These are phyloP conservation scores for Rhodotorula kratochvilovae DNA, from an alignment of 768 basidiomycete species.

Conservation along the genomic window DNA sequence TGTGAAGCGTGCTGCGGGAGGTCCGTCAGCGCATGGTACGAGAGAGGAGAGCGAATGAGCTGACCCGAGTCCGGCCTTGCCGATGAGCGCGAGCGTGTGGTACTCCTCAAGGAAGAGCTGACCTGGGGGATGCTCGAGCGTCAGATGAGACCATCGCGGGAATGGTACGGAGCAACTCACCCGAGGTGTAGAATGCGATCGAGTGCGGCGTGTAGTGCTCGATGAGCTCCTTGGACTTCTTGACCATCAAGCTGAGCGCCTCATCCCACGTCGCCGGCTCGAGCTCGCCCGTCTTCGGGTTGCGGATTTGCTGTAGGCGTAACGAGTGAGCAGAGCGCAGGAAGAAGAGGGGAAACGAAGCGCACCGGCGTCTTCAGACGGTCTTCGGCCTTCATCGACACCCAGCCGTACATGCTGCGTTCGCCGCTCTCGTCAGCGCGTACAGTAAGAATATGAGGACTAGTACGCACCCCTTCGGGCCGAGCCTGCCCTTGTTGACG, in stretches of 20 bases:
- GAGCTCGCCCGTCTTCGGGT: conserved; percentile 34
- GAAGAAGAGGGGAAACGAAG: no score
- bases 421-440: background rate
- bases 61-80: conserved; percentile 25
- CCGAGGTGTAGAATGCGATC: conserved; percentile 40
- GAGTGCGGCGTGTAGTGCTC: conserved; percentile 38
- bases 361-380: conserved; percentile 37
- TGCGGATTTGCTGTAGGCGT: conserved; percentile 33
- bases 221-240: conserved; percentile 36
- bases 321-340: no score
- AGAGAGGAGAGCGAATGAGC: background rate
- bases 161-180: no score
- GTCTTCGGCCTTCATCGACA: conserved; percentile 30
- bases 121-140: background rate
- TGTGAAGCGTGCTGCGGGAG: conserved; percentile 30
- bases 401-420: conserved; percentile 34
- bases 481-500: conserved; percentile 41
- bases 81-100: conserved; percentile 40
- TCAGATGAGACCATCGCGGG: no score
- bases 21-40: background rate
- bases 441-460: no score
- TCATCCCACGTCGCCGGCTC: conserved; percentile 40
- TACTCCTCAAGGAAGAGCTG: conserved; percentile 43
- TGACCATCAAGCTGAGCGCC: conserved; percentile 38
- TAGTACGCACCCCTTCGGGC: conserved; percentile 34